A percentile compares a stretch with the other conserved stretches of the same genome.
Conservation (phyloP, 176 grass and related monocot genomes). For the Oryza punctata region DNA sequence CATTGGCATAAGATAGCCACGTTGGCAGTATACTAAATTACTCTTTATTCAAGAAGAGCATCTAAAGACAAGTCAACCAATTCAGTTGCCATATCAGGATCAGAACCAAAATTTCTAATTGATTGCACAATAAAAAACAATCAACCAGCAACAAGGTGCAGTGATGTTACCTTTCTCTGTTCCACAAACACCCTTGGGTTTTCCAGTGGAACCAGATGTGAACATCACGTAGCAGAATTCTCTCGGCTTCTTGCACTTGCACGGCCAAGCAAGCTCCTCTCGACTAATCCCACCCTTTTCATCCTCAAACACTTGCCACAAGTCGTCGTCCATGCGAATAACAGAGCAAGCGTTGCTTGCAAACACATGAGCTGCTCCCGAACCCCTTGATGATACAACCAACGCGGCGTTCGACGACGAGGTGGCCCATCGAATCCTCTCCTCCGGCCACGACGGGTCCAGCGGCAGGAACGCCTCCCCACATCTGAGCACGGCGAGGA, state of each 20-base stretch:
- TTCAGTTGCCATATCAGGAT: background rate
- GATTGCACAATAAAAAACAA: background rate
- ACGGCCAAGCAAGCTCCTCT: conserved; percentile 57
- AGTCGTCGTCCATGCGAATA: conserved; percentile 32
- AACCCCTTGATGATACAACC: conserved; percentile 19
- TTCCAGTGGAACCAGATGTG: conserved; percentile 91
- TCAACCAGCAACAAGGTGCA: background rate
- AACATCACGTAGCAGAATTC: conserved; percentile 89
- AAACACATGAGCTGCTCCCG: conserved; percentile 23
- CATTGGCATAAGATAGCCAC: background rate
- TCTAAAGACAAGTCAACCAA: background rate
- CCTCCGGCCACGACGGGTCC: conserved; percentile 79
- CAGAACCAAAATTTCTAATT: background rate
- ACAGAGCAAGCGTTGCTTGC: conserved; percentile 32
- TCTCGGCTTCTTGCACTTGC: conserved; percentile 19
- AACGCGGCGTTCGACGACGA: conserved; percentile 55
- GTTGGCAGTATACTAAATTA: background rate
- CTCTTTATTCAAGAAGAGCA: background rate
- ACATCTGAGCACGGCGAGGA: conserved; percentile 70
- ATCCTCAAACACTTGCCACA: conserved; percentile 1
- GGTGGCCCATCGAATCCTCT: conserved; percentile 52
- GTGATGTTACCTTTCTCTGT: conserved; percentile 62
- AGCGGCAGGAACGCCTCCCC: conserved; percentile 81
- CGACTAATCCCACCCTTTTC: conserved; percentile 5
- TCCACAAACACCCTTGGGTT: conserved; percentile 85